Base-by-base conservation (phyloP, 2,329 filamentous ascomycete genomes). In the Beauveria varroae region DNA sequence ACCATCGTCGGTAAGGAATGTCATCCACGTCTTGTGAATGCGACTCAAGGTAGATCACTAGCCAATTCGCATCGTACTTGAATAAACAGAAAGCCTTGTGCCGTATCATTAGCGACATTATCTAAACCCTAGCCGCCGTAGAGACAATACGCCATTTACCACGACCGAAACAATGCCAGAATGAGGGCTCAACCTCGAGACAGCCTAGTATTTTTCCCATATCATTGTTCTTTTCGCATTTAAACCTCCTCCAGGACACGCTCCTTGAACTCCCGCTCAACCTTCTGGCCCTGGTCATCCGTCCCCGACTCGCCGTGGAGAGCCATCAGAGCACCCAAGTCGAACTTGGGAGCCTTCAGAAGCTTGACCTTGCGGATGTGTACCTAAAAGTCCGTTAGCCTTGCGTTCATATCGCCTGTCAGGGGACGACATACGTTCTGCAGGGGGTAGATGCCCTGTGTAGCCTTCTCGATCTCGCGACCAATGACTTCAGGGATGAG, bases 301-400 rank as follows among this genome's bases (percentile, higher is more conserved):
- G 91, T 93, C 75, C 86, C 88, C 66, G 93, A 96, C 86, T 99
- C 95, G 81, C 95, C 95, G 84, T 99, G 95, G 73, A 99, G 89
- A 79, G 89, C 89, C 79, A 99, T 89, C 71, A 99, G 87, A 72
- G 91, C 89, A 80, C 95, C 95, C 69, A 99, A 89, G 77, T 99
- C 95, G 84, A 99, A 98, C 86, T 99, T 99, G 76, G 95, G 95
- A 69, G 88, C 80, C 89, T 99, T 99, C 72, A 99, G 85, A 72
- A 99, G 90, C 89, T 99, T 99, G 75, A 99, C 93, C 88, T 99
- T 99, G 81, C 95, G 93, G 81, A 99, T 96, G 86, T 99, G 95
- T 75, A 98, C 93, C 93, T 98, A 62, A 3, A 16, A 63, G 67
- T 81, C 68, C 53, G 10, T 28, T 57, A 56, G 41, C 20, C 30